Base-by-base conservation (phyloP, 306 rosid species). In the Cicer cuneatum region DNA sequence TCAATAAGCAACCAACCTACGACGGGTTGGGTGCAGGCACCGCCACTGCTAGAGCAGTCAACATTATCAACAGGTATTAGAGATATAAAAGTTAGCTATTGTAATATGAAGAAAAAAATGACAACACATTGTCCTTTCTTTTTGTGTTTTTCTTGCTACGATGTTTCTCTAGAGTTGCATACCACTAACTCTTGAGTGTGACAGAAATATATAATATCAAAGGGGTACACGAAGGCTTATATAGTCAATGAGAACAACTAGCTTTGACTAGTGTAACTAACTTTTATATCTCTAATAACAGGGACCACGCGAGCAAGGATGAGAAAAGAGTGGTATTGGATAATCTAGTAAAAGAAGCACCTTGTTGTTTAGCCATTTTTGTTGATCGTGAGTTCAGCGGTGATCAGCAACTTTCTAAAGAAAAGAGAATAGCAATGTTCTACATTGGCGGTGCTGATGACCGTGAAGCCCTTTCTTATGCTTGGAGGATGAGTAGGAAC, bases 401-500 rank as follows among this genome's bases (percentile, higher is more conserved):
- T 59, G 43, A 53, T 33, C 10, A 68, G 0, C 73, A 77, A 6
- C 66, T 0, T 4, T 39, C 35, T 13, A 72, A 80, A 63, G 75
- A 54, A 47, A 47, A 2, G 3, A 54, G 9, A 1, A 1, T 84
- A 7, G 85, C 83, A 1, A 80, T 84, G 87, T 39, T 84, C 12
- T 84, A 80, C 49, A 2, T 68, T 1, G 74, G 72, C 0, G 87
- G 87, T 11, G 72, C 38, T 0, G 87, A 84, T 43, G 87, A 84
- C 14, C 82, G 83, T 0, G 87, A 84, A 42, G 87, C 87, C 1
- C 73, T 84, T 11, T 53, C 80, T 1, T 84, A 84, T 45, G 85
- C 87, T 0, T 80, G 87, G 87, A 80, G 87, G 46, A 84, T 84
- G 87, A 68, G 75, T 6, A 57, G 48, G 18, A 77, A 61, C 42